These are phyloP conservation scores for Monilinia vaccinii-corymbosi DNA, from an alignment of 2,329 filamentous ascomycete genomes.

Conservation along the genomic window DNA sequence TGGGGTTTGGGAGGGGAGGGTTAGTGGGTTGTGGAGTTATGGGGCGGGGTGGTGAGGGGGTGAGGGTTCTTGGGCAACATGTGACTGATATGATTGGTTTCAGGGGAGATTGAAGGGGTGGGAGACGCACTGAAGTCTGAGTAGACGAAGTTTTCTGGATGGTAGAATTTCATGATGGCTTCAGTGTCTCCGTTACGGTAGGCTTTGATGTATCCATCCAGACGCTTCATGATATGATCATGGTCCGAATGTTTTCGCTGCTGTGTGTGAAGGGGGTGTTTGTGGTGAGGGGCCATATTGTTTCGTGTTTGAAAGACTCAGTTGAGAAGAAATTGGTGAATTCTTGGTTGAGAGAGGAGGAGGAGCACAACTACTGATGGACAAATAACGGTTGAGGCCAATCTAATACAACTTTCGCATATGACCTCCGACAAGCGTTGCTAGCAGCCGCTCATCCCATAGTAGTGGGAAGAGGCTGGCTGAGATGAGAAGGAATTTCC, in stretches of 20 bases:
- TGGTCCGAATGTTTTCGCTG: not conserved
- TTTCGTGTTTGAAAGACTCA: not conserved
- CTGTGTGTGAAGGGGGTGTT: not conserved
- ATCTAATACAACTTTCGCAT: not conserved
- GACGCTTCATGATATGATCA: not conserved
- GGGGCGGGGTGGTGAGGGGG: not conserved
- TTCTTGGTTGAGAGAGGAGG: not conserved
- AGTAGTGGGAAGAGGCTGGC: not conserved
- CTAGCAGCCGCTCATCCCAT: not conserved
- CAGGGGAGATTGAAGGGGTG: not conserved
- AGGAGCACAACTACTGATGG: not conserved
- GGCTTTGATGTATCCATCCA: conserved; percentile 1
- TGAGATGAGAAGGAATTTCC: not conserved
- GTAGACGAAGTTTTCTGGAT: conserved; percentile 4
- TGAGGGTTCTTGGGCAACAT: too few species aligned
- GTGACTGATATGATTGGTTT: not conserved
- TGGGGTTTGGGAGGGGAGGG: not conserved
- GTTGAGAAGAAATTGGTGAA: not conserved
- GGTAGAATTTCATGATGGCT: conserved; percentile 5
- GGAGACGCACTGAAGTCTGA: not conserved
- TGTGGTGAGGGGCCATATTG: not conserved
- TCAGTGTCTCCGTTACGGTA: not conserved
- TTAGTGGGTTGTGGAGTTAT: not conserved
- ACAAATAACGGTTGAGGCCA: not conserved
- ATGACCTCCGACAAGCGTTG: not conserved